A percentile compares a stretch with the other conserved stretches of the same genome.
Conservation (phyloP, 768 basidiomycete genomes). For the Hericium coralloides region DNA sequence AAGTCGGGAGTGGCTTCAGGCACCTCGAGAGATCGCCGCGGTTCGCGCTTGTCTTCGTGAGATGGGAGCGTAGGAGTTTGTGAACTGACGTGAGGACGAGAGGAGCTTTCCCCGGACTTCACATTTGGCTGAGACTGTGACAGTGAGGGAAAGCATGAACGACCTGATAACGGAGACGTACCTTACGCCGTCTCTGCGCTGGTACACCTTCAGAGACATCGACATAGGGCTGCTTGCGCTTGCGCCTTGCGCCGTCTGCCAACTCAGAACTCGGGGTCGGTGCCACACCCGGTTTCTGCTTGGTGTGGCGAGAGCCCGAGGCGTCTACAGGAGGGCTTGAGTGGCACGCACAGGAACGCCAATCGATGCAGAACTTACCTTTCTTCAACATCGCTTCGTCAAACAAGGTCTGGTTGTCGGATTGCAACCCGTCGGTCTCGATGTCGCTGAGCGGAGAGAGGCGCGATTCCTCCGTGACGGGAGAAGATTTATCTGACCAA, state of each 20-base stretch:
- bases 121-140: too few relatives aligned
- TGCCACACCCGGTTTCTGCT: not conserved
- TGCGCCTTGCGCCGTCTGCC: not conserved
- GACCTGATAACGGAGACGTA: too few relatives aligned
- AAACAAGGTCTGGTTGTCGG: not conserved
- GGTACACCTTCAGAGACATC: too few relatives aligned
- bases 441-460: not conserved
- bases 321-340: not conserved
- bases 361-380: not conserved
- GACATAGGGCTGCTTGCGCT: not conserved
- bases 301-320: not conserved
- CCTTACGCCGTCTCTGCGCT: too few relatives aligned
- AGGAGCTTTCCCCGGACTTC: too few relatives aligned
- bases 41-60: too few relatives aligned
- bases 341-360: not conserved
- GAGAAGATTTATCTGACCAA: not conserved
- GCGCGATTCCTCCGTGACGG: not conserved
- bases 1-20: too few relatives aligned
- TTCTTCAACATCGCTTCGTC: not conserved
- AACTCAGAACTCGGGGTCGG: not conserved
- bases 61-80: too few relatives aligned
- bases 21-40: too few relatives aligned
- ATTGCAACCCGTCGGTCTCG: not conserved
- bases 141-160: too few relatives aligned
- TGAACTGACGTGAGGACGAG: too few relatives aligned